Evolutionary conservation across 2,329 filamentous ascomycete genomes (phyloP).

Genomic region (Colletotrichum sojae): DNA sequence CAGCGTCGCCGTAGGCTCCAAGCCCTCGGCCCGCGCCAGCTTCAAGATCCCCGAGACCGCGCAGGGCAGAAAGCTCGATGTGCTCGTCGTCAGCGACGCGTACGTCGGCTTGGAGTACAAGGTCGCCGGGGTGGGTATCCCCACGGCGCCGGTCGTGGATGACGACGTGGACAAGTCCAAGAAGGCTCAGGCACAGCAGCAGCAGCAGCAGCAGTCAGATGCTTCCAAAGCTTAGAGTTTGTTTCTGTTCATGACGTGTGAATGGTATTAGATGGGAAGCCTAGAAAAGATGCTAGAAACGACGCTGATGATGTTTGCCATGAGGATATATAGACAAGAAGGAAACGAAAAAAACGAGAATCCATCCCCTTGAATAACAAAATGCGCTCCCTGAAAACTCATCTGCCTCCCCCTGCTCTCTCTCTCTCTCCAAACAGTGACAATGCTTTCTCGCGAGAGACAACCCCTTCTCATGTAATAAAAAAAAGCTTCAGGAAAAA

Average conservation of each 20-base stretch:
- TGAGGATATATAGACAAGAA: constrained; percentile 1
- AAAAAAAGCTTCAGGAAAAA: background rate
- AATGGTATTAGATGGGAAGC: constrained; percentile 11
- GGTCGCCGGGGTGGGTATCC: constrained; percentile 65
- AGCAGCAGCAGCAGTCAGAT: constrained; percentile 38
- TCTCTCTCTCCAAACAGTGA: background rate
- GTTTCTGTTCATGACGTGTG: constrained; percentile 5
- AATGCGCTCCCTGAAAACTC: background rate
- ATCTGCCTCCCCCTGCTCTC: background rate
- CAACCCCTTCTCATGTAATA: constrained; percentile 1
- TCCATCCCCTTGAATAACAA: background rate
- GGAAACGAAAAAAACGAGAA: constrained; percentile 1
- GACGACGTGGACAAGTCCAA: constrained; percentile 62
- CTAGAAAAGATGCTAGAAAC: constrained; percentile 15
- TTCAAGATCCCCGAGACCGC: constrained; percentile 72
- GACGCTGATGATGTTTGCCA: background rate
- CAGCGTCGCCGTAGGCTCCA: constrained; percentile 56
- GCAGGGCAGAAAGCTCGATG: constrained; percentile 75
- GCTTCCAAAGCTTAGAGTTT: constrained; percentile 3
- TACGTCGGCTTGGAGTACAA: constrained; percentile 82
- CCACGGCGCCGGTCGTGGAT: constrained; percentile 63
- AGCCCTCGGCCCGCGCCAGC: constrained; percentile 66
- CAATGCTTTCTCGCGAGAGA: constrained; percentile 31
- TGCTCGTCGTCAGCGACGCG: constrained; percentile 86
- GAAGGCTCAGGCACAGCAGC: constrained; percentile 47